Base-by-base conservation (phyloP, 495 filamentous ascomycete genomes). In the Cercophora newfieldiana region DNA sequence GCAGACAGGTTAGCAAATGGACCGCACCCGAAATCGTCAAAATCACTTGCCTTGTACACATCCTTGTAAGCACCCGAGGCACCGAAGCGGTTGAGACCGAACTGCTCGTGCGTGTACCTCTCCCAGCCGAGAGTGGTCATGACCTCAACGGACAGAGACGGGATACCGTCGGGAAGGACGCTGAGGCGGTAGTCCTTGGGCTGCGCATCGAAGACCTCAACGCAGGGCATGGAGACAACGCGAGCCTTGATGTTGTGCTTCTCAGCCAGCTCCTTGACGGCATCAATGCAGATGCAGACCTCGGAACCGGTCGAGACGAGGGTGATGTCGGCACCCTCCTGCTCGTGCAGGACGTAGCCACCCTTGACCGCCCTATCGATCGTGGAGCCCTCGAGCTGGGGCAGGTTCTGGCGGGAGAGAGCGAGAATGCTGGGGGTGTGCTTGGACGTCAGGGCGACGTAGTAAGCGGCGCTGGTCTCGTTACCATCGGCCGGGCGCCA, bases 401-500 rank as follows among this genome's bases (percentile, higher is more conserved):
- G 95, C 66, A 99, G 90, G 85, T 99, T 97, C 86, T 98, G 96
- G 74, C 95, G 92, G 66, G 96, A 97, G 67, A 99, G 86, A 55
- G 95, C 95, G 71, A 99, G 78, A 80, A 99, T 94, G 80, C 84
- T 89, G 66, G 95, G 94, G 26, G 96, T 97, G 79, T 91, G 86
- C 82, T 93, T 92, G 71, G 92, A 90, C 71, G 90, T 97, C 66
- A 99, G 83, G 51, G 93, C 91, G 70, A 95, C 82, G 82, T 99
- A 99, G 87, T 99, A 99, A 70, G 96, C 95, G 71, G 93, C 93
- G 77, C 90, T 94, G 72, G 90, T 94, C 90, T 99, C 95, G 83
- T 99, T 99, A 71, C 95, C 95, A 75, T 99, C 95, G 65, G 95
- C 95, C 65, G 95, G 95, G 76, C 95, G 95, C 95, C 95, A 99